A percentile compares a stretch with the other conserved stretches of the same genome.
Evolutionary conservation across 805 yeast species (phyloP).

Genomic region (Candida qinlingensis): DNA sequence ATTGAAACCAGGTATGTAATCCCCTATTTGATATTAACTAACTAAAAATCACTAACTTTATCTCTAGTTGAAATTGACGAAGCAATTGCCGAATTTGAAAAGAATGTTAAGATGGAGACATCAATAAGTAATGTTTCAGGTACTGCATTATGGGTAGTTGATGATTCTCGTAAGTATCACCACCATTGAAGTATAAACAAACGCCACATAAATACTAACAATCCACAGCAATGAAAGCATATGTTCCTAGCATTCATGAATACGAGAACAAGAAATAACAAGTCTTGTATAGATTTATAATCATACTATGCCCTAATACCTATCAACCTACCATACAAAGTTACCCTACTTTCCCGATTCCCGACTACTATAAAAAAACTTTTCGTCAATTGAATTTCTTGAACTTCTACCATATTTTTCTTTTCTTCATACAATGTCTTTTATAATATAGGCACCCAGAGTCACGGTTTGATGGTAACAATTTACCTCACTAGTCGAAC

Average conservation of each 20-base stretch:
- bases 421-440: constrained; percentile 23
- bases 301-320: background rate
- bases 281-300: background rate
- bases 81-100: constrained; percentile 51
- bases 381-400: background rate
- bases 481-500: constrained; percentile 29
- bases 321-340: background rate
- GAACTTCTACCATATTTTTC: background rate
- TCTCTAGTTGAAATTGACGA: constrained; percentile 39
- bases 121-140: constrained; percentile 52
- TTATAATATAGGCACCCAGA: constrained; percentile 65
- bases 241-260: constrained; percentile 56
- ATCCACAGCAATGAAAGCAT: constrained; percentile 35
- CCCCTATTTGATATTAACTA: constrained; percentile 4
- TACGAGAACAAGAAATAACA: constrained; percentile 40
- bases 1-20: constrained; percentile 39
- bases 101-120: constrained; percentile 50
- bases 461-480: constrained; percentile 38
- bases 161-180: constrained; percentile 30
- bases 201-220: background rate
- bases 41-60: background rate
- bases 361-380: constrained; percentile 4
- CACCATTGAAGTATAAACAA: no score
- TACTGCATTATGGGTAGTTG: constrained; percentile 54
- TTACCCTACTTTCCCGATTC: background rate